Conservation (phyloP, 2,329 filamentous ascomycete species). For the Botrytis aclada region DNA sequence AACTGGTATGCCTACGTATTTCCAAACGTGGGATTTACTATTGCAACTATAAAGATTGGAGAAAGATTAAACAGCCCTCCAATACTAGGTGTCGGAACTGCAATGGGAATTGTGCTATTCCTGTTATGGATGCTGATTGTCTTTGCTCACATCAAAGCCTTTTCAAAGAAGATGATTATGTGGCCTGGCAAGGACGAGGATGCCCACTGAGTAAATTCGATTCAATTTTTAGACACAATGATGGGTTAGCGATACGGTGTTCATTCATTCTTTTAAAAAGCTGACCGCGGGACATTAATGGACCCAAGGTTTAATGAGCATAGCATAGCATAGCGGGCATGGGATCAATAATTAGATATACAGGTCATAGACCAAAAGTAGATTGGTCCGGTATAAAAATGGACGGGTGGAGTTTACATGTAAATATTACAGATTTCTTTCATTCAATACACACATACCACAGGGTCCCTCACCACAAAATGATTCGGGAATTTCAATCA, state of each 20-base stretch:
- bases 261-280: conserved; percentile 15
- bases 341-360: not conserved
- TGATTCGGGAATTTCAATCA: not conserved
- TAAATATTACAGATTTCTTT: conserved; percentile 9
- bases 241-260: not conserved
- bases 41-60: conserved; percentile 54
- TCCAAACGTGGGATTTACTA: conserved; percentile 58
- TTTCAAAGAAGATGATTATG: conserved; percentile 36
- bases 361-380: not conserved
- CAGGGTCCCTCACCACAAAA: conserved; percentile 18
- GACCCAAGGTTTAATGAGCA: conserved; percentile 2
- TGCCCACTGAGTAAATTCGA: conserved; percentile 22
- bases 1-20: conserved; percentile 65
- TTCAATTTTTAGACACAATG: not conserved
- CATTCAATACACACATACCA: conserved; percentile 14
- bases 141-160: conserved; percentile 34
- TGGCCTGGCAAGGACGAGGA: conserved; percentile 41
- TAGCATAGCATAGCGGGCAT: conserved; percentile 3
- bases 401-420: conserved; percentile 4
- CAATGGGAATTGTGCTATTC: conserved; percentile 48
- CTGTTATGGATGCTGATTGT: conserved; percentile 35
- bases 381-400: conserved; percentile 1
- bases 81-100: conserved; percentile 49
- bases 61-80: conserved; percentile 46
- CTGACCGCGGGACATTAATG: conserved; percentile 1